A percentile compares a stretch with the other conserved stretches of the same genome.
phyloP scores from a whole-genome alignment of 441 rosid genomes.

The Pelargonium fulgidum region DNA sequence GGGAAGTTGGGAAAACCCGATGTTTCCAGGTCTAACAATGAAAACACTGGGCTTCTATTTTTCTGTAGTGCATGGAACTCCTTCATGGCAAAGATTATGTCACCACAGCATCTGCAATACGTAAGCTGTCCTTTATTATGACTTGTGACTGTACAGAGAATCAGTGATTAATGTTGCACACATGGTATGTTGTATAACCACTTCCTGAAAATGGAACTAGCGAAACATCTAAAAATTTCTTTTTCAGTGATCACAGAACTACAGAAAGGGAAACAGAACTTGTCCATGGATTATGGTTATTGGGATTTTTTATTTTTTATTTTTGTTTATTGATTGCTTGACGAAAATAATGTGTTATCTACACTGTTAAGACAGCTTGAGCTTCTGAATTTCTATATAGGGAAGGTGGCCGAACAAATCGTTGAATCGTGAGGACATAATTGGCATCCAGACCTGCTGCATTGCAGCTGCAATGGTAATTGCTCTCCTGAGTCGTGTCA shows the following conservation, averaged over 20 bases:
- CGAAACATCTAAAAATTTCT: not conserved
- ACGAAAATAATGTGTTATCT: not conserved
- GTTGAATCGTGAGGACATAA: not conserved
- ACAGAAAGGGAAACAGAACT: not conserved
- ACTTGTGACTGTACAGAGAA: constrained; percentile 17
- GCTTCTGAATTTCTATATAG: not conserved
- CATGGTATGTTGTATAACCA: not conserved
- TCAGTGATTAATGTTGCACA: not conserved
- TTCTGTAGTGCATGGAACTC: constrained; percentile 50
- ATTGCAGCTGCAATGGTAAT: not conserved
- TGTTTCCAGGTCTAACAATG: constrained; percentile 73
- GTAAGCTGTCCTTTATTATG: constrained; percentile 6
- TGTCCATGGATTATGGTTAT: not conserved
- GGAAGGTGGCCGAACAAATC: not conserved
- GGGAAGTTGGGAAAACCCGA: constrained; percentile 70
- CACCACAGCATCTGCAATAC: not conserved
- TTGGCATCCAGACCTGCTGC: not conserved
- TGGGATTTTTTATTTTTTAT: not conserved
- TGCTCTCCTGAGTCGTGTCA: not conserved
- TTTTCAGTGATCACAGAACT: not conserved
- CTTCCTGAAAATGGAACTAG: not conserved
- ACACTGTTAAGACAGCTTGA: not conserved
- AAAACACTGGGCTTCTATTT: constrained; percentile 59
- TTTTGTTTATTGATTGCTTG: too few species aligned
- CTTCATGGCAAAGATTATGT: constrained; percentile 30